These are phyloP conservation scores for Debaryomycetaceae sp. DNA, from an alignment of 1,139 yeast genomes.

Conservation along the genomic window DNA sequence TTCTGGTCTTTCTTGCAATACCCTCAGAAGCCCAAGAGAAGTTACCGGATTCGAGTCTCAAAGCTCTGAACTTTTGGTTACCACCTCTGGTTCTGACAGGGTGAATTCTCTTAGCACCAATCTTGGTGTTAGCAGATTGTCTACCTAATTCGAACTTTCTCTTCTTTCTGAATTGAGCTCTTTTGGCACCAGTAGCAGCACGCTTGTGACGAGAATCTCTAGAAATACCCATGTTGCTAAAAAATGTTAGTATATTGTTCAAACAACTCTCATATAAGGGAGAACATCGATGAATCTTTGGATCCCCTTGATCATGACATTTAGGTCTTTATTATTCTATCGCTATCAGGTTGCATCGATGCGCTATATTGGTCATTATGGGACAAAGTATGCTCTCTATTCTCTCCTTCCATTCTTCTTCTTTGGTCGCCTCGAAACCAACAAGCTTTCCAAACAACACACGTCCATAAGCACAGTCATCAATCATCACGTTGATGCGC, in stretches of 20 bases:
- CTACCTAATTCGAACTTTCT: constrained; percentile 99
- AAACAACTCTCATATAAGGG: too few relatives aligned
- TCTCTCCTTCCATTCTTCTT: too few relatives aligned
- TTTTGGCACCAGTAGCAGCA: constrained; percentile 99
- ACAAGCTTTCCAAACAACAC: too few relatives aligned
- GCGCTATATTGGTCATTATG: too few relatives aligned
- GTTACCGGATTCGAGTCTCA: constrained; percentile 99
- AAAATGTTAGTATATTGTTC: constrained; percentile 23
- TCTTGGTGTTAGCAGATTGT: constrained; percentile 99
- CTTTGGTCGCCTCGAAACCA: too few relatives aligned
- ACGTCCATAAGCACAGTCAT: too few relatives aligned
- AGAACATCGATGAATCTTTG: too few relatives aligned
- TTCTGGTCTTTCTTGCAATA: constrained; percentile 97
- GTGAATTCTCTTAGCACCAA: constrained; percentile 98
- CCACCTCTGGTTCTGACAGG: constrained; percentile 99
- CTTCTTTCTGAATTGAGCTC: constrained; percentile 99
- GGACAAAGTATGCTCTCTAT: too few relatives aligned
- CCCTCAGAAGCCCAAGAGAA: constrained; percentile 99
- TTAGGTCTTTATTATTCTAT: too few relatives aligned
- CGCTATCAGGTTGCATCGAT: too few relatives aligned
- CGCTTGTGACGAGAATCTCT: constrained; percentile 99
- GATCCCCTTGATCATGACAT: too few relatives aligned
- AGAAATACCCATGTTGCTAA: constrained; percentile 89
- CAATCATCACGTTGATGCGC: too few relatives aligned
- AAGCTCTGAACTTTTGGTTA: constrained; percentile 99